Evolutionary conservation across 306 rosid species (phyloP).

Genomic region (Albizia julibrissin): DNA sequence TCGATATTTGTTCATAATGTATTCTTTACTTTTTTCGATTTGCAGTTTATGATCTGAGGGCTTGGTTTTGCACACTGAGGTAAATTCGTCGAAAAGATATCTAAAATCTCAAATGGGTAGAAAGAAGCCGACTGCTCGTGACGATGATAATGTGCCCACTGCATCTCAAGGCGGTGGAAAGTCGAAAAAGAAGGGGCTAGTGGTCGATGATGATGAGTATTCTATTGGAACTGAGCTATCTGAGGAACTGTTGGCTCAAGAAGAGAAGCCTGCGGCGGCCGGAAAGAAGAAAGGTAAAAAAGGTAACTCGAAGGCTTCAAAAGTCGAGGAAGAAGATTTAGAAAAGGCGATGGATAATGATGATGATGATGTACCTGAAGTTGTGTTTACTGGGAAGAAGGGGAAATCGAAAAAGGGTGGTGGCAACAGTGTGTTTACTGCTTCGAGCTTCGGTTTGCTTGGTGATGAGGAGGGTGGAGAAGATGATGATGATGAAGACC

Average conservation of each 20-base stretch:
- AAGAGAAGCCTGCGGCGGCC: conserved; percentile 43
- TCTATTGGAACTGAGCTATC: conserved; percentile 66
- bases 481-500: conserved; percentile 43
- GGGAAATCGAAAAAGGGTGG: conserved; percentile 77
- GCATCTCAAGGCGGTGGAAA: conserved; percentile 61
- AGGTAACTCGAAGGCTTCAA: conserved; percentile 52
- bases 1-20: background rate
- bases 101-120: conserved; percentile 62
- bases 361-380: conserved; percentile 51
- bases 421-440: conserved; percentile 49
- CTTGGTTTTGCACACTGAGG: background rate
- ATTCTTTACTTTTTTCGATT: background rate
- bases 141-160: conserved; percentile 56
- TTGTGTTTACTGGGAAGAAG: conserved; percentile 76
- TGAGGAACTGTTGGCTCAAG: conserved; percentile 56
- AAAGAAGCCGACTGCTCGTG: conserved; percentile 71
- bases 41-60: conserved; percentile 31
- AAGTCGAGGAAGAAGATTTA: conserved; percentile 34
- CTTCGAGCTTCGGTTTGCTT: conserved; percentile 66
- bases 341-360: conserved; percentile 33
- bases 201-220: conserved; percentile 85
- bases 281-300: conserved; percentile 86
- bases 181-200: conserved; percentile 68
- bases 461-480: conserved; percentile 54
- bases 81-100: conserved; percentile 34